Evolutionary conservation across 2,329 filamentous ascomycete species (phyloP), one percentile per base, ranked within the genome.

Genomic region (Xylaria sp.): DNA sequence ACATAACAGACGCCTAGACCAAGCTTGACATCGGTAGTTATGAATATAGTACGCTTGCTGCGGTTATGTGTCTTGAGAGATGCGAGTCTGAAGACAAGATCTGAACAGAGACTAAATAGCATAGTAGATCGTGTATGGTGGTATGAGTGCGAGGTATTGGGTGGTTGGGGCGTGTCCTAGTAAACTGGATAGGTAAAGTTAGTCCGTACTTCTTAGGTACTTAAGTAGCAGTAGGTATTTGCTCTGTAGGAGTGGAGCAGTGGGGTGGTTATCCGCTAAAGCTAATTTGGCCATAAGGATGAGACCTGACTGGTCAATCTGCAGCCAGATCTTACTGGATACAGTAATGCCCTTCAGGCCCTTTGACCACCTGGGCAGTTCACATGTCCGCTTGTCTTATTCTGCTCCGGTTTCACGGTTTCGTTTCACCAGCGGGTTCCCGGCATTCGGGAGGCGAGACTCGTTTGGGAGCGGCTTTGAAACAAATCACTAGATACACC

Each of bases 401-500:
- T 23, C 64, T 51, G 57, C 23, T 49, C 51, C 43, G 23, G 64
- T 66, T 56, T 62, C 63, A 66, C 58, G 18, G 64, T 66, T 61
- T 61, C 63, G 54, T 58, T 58, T 58, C 56, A 58, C 39, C 56
- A 36, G 48, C 36, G 49, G 57, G 49, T 63, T 63, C 62, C 62
- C 58, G 66, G 66, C 58, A 68, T 23, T 70, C 57, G 65, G 65
- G 68, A 70, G 58, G 31, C 68, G 68, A 66, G 60, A n/a, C 51
- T 64, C 43, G 54, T 68, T 62, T 68, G 62, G 58, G 46, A 31
- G 59, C 62, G n/a, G 56, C 39, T 66, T 63, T 64, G 68, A 71
- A 63, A 70, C 68, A 63, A 61, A 59, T 31, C 49, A 51, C 33
- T 55, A 51, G 51, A 23, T 31, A 51, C 20, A 63, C 54, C 58